phyloP scores from a whole-genome alignment of 1,284 basidiomycete genomes.

The Mrakiaceae sp. region DNA sequence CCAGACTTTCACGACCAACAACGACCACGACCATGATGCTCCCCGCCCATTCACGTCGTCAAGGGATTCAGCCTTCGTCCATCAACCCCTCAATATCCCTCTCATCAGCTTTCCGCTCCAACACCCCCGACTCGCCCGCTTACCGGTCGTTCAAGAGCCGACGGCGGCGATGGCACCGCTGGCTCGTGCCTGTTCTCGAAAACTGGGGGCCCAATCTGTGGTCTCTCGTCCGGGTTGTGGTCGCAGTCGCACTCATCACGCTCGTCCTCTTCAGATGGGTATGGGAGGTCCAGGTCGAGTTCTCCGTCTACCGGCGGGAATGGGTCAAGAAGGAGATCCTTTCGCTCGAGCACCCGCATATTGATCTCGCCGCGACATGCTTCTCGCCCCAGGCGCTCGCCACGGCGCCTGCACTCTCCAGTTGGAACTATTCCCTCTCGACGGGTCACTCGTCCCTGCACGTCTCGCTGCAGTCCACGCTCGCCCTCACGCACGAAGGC shows the following conservation, averaged over 20 bases:
- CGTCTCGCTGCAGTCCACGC: slow-evolving; percentile 63
- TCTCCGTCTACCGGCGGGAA: slow-evolving; percentile 57
- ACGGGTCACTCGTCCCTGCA: slow-evolving; percentile 4
- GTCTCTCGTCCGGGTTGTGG: background rate
- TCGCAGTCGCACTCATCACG: slow-evolving; percentile 27
- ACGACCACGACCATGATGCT: no score
- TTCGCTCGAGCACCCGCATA: slow-evolving; percentile 35
- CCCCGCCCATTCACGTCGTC: no score
- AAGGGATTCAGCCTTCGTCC: no score
- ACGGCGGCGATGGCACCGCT: slow-evolving; percentile 1
- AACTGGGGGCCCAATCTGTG: background rate
- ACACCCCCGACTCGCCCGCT: slow-evolving; percentile 2
- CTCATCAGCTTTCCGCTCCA: background rate
- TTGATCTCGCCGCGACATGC: slow-evolving; percentile 19
- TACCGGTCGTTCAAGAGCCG: background rate
- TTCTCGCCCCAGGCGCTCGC: slow-evolving; percentile 3
- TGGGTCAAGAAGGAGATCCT: slow-evolving; percentile 64
- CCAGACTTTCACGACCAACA: no score
- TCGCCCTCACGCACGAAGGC: slow-evolving; percentile 34
- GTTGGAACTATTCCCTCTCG: background rate
- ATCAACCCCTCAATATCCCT: no score
- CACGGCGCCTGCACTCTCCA: background rate
- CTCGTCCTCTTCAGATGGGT: slow-evolving; percentile 44
- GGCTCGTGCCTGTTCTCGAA: background rate
- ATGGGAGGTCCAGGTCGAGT: slow-evolving; percentile 70